A percentile compares a stretch with the other conserved stretches of the same genome.
Conservation (phyloP, 257 asterid species). For the Solanum clarkiae region DNA sequence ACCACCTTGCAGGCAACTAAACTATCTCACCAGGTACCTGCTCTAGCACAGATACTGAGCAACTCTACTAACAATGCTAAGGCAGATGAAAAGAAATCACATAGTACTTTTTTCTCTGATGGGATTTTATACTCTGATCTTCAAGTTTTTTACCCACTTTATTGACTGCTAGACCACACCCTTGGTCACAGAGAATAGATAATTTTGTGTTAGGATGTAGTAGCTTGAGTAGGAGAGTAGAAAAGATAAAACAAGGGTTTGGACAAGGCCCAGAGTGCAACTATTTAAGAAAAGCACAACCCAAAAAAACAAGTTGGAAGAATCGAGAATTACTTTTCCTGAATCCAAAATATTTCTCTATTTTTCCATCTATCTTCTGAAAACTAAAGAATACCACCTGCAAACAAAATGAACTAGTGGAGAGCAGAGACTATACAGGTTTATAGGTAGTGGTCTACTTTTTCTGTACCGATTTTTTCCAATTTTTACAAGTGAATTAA, state of each 20-base stretch:
- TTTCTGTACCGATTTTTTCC: background rate
- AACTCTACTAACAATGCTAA: background rate
- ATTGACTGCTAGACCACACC: background rate
- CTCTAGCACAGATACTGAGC: background rate
- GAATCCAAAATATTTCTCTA: background rate
- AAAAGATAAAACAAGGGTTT: background rate
- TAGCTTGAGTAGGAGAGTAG: background rate
- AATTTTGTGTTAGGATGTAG: background rate
- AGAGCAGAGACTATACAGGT: background rate
- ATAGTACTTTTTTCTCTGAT: background rate
- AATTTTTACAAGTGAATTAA: background rate
- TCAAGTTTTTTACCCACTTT: background rate
- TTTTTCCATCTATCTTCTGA: background rate
- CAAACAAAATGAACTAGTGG: background rate
- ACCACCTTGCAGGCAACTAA: background rate
- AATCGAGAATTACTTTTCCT: background rate
- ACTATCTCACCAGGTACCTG: background rate
- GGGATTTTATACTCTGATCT: background rate
- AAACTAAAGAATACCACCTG: background rate
- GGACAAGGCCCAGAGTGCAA: background rate
- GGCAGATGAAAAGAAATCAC: background rate
- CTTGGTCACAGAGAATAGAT: background rate
- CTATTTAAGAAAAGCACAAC: background rate
- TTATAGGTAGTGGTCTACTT: background rate
- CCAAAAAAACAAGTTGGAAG: background rate